Evolutionary conservation across 345 rosid genomes (phyloP).

Genomic region (Acer negundo): DNA sequence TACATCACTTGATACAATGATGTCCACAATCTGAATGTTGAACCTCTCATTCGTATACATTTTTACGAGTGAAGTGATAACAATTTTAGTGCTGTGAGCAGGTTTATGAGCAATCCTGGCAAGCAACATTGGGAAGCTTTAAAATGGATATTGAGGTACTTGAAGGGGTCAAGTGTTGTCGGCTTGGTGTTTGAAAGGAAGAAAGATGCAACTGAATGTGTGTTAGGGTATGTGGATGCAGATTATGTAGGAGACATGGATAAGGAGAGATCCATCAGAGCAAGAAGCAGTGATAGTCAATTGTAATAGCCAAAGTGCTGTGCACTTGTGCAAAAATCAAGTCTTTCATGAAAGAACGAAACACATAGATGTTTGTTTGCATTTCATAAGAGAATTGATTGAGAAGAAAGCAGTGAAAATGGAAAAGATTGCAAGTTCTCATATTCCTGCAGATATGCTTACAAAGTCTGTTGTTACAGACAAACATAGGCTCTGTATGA

Average conservation of each 20-base stretch:
- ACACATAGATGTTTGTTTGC: not conserved
- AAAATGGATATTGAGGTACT: too few relatives aligned
- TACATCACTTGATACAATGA: too few relatives aligned
- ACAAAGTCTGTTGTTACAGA: not conserved
- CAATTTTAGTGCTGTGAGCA: not conserved
- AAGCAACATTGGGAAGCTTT: not conserved
- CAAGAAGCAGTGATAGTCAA: not conserved
- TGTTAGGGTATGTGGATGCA: not conserved
- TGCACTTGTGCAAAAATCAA: not conserved
- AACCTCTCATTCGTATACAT: too few relatives aligned
- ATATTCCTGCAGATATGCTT: not conserved
- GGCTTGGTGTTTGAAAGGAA: not conserved
- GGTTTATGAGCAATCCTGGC: not conserved
- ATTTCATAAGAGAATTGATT: not conserved
- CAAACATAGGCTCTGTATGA: not conserved
- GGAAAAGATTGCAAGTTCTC: not conserved
- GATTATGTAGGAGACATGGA: not conserved
- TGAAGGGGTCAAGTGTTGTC: too few relatives aligned
- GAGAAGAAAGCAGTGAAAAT: not conserved
- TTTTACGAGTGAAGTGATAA: too few relatives aligned
- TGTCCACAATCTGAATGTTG: too few relatives aligned
- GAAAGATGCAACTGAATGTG: not conserved
- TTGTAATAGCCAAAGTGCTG: not conserved
- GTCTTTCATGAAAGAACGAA: not conserved
- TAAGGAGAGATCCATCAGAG: not conserved